phyloP scores from a whole-genome alignment of 495 filamentous ascomycete species.

The Symbiotaphrina buchneri region DNA sequence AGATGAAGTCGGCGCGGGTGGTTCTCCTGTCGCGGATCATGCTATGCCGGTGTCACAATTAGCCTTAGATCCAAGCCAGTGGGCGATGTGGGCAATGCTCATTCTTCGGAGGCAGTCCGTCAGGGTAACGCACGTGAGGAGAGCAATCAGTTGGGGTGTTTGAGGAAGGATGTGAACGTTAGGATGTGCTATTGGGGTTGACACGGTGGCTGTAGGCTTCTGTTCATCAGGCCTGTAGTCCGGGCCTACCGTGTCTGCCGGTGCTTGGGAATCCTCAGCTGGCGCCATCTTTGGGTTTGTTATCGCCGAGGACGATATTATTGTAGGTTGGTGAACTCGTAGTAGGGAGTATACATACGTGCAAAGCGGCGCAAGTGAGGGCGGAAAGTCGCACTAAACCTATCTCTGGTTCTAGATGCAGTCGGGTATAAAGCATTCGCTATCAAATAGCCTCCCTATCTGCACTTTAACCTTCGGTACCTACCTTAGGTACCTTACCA shows the following conservation, averaged over 20 bases:
- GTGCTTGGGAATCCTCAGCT: conserved; percentile 17
- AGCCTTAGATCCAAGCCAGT: neutral
- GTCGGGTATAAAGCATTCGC: too few relatives aligned
- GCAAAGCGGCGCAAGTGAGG: too few relatives aligned
- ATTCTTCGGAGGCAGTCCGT: neutral
- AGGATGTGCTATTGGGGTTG: conserved; percentile 53
- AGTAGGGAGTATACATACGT: too few relatives aligned
- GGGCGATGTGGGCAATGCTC: neutral
- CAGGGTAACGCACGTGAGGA: conserved; percentile 59
- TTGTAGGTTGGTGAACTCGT: too few relatives aligned
- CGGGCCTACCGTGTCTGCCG: conserved; percentile 54
- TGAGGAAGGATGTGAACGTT: conserved; percentile 83
- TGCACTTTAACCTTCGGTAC: too few relatives aligned
- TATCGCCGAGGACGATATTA: too few relatives aligned
- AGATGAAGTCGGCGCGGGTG: conserved; percentile 85
- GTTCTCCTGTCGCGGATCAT: conserved; percentile 90
- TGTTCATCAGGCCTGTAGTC: conserved; percentile 52
- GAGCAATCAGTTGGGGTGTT: conserved; percentile 88
- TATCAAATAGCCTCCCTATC: too few relatives aligned
- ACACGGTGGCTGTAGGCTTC: conserved; percentile 80
- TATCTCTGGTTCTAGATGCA: too few relatives aligned
- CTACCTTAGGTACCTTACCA: too few relatives aligned
- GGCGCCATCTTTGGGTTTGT: neutral
- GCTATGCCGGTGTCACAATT: conserved; percentile 23
- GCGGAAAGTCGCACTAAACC: too few relatives aligned